A percentile compares a stretch with the other conserved stretches of the same genome.
phyloP scores from a whole-genome alignment of 225 moss, liverwort and hornwort genomes.

The Pseudisothecium myosuroides region DNA sequence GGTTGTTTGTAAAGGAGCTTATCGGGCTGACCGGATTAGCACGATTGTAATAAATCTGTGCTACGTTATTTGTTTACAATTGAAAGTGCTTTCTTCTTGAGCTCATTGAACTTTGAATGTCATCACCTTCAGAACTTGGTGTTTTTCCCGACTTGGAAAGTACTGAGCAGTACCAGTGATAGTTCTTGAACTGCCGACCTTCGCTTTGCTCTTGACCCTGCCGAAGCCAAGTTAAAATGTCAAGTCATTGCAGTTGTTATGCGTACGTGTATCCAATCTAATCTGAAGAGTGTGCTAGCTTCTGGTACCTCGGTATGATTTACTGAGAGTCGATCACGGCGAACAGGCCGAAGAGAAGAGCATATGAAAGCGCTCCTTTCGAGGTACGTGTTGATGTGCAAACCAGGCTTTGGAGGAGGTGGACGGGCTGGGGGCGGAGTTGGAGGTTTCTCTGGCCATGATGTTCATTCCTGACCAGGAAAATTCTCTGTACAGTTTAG shows the following conservation, averaged over 20 bases:
- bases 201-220: not conserved
- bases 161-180: too few species aligned
- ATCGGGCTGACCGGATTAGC: not conserved
- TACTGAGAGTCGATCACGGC: not conserved
- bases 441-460: conserved; percentile 3
- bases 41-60: not conserved
- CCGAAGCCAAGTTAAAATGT: too few species aligned
- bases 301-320: not conserved
- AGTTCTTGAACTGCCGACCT: not conserved
- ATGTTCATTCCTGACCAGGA: not conserved
- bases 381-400: not conserved
- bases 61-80: not conserved
- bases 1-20: too few species aligned
- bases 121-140: not conserved
- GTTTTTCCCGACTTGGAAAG: not conserved
- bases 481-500: not conserved
- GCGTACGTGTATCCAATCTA: not conserved
- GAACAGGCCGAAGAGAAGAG: conserved; percentile 1
- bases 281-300: not conserved
- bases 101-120: not conserved
- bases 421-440: not conserved
- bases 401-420: not conserved
- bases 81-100: not conserved
- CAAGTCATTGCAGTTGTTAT: too few species aligned
- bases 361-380: conserved; percentile 5